These are phyloP conservation scores for Chrysosphaeria jannelii DNA, from an alignment of 2,329 filamentous ascomycete species.

Conservation along the genomic window DNA sequence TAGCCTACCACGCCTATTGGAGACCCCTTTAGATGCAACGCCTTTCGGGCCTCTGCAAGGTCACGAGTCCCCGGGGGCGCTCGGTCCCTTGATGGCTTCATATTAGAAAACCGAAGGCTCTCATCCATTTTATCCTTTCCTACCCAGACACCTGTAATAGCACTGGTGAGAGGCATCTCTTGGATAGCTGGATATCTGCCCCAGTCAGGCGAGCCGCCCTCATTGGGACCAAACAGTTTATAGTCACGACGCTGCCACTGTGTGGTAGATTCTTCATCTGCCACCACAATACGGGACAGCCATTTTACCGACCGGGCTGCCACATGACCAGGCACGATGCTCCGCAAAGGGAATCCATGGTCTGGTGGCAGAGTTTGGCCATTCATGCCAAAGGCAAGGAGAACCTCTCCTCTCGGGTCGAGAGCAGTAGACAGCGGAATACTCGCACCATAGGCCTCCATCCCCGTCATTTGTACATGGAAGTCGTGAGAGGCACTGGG, in stretches of 20 bases:
- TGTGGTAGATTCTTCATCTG: conserved; percentile 32
- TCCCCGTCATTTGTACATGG: conserved; percentile 25
- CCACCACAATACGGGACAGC: conserved; percentile 30
- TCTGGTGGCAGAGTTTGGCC: conserved; percentile 28
- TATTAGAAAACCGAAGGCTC: neutral
- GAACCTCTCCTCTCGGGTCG: conserved; percentile 29
- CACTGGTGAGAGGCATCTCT: conserved; percentile 37
- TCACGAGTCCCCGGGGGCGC: conserved; percentile 4
- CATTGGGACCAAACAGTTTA: conserved; percentile 36
- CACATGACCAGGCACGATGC: conserved; percentile 32
- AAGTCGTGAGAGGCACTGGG: conserved; percentile 7
- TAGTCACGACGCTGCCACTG: conserved; percentile 39
- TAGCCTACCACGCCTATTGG: conserved; percentile 23
- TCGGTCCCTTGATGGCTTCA: neutral
- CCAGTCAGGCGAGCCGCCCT: conserved; percentile 26
- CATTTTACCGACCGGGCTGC: conserved; percentile 40
- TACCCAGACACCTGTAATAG: conserved; percentile 22
- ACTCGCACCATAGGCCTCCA: conserved; percentile 29
- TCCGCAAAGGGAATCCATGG: conserved; percentile 33
- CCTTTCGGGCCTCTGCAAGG: conserved; percentile 3
- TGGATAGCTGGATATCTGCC: conserved; percentile 31
- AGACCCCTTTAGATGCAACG: neutral
- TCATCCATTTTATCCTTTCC: conserved; percentile 5
- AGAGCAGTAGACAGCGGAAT: conserved; percentile 27
- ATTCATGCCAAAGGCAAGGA: conserved; percentile 39